A percentile compares a stretch with the other conserved stretches of the same genome.
phyloP scores from a whole-genome alignment of 495 filamentous ascomycete species.

The Sordaria brevicollis region DNA sequence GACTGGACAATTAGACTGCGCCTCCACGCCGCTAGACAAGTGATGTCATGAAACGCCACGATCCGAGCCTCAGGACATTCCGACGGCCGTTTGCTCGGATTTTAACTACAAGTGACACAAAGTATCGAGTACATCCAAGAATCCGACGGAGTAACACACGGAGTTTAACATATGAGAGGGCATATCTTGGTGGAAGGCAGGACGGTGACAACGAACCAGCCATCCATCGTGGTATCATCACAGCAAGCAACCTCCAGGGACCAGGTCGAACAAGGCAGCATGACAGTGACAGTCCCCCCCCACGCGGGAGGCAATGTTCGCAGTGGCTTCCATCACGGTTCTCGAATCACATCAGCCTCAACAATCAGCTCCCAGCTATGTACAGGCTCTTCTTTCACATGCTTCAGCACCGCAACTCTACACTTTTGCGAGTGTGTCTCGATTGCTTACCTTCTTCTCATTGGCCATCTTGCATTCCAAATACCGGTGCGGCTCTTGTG shows the following conservation, averaged over 20 bases:
- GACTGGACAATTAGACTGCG: not conserved
- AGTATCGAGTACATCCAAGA: not conserved
- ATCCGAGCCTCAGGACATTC: not conserved
- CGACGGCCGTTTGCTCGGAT: not conserved
- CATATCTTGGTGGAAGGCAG: not conserved
- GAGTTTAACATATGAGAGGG: not conserved
- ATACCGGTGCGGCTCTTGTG: not conserved
- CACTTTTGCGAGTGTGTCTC: not conserved
- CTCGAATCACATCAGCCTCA: not conserved
- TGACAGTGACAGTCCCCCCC: not conserved
- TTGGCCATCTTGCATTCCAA: not conserved
- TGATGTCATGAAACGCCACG: not conserved
- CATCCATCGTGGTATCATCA: no score
- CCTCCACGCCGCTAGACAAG: not conserved
- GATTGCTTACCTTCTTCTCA: not conserved
- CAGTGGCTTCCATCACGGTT: not conserved
- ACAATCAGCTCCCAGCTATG: not conserved
- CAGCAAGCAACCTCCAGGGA: no score
- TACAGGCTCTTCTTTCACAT: no score
- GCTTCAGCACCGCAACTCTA: not conserved
- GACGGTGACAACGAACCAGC: no score
- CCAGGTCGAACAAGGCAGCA: not conserved
- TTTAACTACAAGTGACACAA: not conserved
- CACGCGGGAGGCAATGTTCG: not conserved
- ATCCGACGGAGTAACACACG: not conserved